Evolutionary conservation across 2,329 filamentous ascomycete species (phyloP).

Genomic region (Ramularia endophylla): DNA sequence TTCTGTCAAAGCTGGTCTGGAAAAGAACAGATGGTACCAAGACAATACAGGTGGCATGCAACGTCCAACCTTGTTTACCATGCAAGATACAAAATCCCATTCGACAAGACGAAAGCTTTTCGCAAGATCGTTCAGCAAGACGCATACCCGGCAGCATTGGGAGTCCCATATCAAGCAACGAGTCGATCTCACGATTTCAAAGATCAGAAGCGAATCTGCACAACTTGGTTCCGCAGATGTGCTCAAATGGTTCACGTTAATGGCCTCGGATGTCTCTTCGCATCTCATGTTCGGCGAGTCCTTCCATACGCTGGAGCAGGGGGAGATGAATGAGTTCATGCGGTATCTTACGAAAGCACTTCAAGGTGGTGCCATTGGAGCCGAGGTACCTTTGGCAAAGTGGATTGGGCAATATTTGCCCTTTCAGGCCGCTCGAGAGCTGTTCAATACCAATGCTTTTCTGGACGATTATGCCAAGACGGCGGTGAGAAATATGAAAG

Average conservation of each 20-base stretch:
- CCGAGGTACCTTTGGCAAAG: constrained; percentile 28
- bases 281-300: constrained; percentile 36
- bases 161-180: constrained; percentile 31
- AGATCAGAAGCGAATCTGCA: constrained; percentile 26
- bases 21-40: constrained; percentile 27
- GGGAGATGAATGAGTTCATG: too few species aligned
- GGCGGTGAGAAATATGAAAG: constrained; percentile 24
- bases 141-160: constrained; percentile 32
- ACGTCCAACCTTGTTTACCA: constrained; percentile 32
- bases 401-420: constrained; percentile 21
- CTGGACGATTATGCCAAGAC: constrained; percentile 19
- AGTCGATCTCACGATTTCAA: constrained; percentile 28
- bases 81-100: constrained; percentile 34
- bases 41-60: constrained; percentile 13
- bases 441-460: constrained; percentile 19
- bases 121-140: constrained; percentile 32
- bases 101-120: constrained; percentile 33
- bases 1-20: constrained; percentile 22
- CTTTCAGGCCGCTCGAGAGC: constrained; percentile 13
- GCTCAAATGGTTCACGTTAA: constrained; percentile 37
- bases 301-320: too few species aligned
- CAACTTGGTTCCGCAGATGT: constrained; percentile 32
- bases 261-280: constrained; percentile 36
- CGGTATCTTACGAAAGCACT: too few species aligned
- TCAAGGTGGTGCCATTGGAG: constrained; percentile 34